Evolutionary conservation across 306 rosid species (phyloP), one percentile per base, ranked within the genome.

Genomic region (Casuarina cunninghamiana): DNA sequence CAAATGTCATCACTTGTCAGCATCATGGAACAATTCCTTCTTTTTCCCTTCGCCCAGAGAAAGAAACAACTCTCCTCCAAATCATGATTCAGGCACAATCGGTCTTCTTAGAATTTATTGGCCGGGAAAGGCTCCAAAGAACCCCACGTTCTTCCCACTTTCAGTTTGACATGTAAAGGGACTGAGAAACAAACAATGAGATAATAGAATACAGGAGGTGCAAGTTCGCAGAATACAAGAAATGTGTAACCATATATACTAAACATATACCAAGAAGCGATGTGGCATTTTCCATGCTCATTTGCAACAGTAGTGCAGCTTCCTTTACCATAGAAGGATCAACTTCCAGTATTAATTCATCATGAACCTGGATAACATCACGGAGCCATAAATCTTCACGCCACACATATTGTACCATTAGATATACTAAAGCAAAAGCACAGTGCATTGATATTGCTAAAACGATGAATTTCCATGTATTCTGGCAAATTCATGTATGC

Each of bases 81-180:
- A 71, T 73, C 80, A 87, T 15, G 84, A 77, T 57, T 77, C 88
- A 72, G 77, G 74, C 74, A 65, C 50, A 71, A 79, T 67, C 83
- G 58, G 44, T 72, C 83, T 71, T 71, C 81, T 77, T 83, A 46
- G 75, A 37, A 74, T 78, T 88, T 66, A 63, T 88, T 89, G 8
- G 78, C 81, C 61, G 78, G 66, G 76, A 85, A 89, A 61, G 94
- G 90, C 83, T 89, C 96, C 88, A 95, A 78, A 61, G 99, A 88
- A 80, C 99, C 99, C 99, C 98, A 95, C 43, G 96, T 84, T 90
- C 87, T 89, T 80, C 99, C 97, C 74, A 91, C 87, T 86, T 91
- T 87, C 75, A 95, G 80, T 84, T 95, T 93, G 79, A 90, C 97
- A 49, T 72, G 88, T 88, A 95, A 84, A 72, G 99, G 97, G 87